Evolutionary conservation across 23 red algal species (phyloP), one percentile per base, ranked within the genome.

Genomic region (Chondrus crispus): DNA sequence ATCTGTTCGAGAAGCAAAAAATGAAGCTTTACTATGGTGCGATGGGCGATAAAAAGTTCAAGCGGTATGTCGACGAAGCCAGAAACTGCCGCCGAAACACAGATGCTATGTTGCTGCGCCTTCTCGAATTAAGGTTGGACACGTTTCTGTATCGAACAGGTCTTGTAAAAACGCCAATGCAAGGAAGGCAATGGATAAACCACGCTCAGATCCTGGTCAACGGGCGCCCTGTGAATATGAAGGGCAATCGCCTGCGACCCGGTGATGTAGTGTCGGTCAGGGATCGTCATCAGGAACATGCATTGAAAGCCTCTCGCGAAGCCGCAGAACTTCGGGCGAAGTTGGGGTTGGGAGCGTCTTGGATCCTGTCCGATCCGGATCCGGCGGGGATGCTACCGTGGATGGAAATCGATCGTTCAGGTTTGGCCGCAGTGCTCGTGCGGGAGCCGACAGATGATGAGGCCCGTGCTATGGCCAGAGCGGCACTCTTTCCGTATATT

Each of bases 131-230:
- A 3, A 50, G 95, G 4, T 70, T 96, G 20, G 89, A 90, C 30
- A 93, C 95, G 5, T 85, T 96, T 62, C 45, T 96, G 18, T 96
- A 93, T 73, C 87, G 95, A 13, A 96, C 95, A 5, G 88, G 88
- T 28, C 88, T 88, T 71, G 78, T 76, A 26, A 85, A 91, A 37
- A 96, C 87, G 26, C 89, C 89, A 40, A 46, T 35, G 22, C 75
- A 90, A 47, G 95, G 85, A 24, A 51, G 95, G 13, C 95, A 96
- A 80, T 92, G 89, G 85, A 85, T 96, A 33, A 88, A 83, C 48
- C 95, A 96, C 43, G 88, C 68, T 24, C 77, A 96, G 74, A 78
- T 96, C 5, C 36, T 62, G 20, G 90, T 96, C 35, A 96, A 96
- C 51, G 88, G 83, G 32, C 74, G 80, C 11, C 62, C 29, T 33